These are phyloP conservation scores for barrel medic (Medicago truncatula) DNA, from an alignment of 306 rosid species.

Conservation along the genomic window MtrunA17r5.0-ANR NC_053044.1:44116501-44117000, in stretches of 20 bases:
- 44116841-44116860: too few species aligned
- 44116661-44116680: not conserved
- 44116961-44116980: too few species aligned
- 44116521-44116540: not conserved
- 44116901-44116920: too few species aligned
- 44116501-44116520: not conserved
- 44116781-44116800: constrained; percentile 42
- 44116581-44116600: too few species aligned
- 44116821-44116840: constrained; percentile 38
- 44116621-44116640: not conserved
- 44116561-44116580: not conserved
- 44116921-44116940: too few species aligned
- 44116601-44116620: not conserved
- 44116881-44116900: too few species aligned
- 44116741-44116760: constrained; percentile 28
- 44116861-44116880: too few species aligned
- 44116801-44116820: not conserved
- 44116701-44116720: not conserved
- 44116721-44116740: not conserved
- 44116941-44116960: too few species aligned
- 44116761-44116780: constrained; percentile 51
- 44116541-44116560: not conserved
- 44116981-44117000: too few species aligned
- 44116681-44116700: not conserved
- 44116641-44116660: not conserved